phyloP scores from a whole-genome alignment of 441 rosid species.

The Adansonia grandidieri region DNA sequence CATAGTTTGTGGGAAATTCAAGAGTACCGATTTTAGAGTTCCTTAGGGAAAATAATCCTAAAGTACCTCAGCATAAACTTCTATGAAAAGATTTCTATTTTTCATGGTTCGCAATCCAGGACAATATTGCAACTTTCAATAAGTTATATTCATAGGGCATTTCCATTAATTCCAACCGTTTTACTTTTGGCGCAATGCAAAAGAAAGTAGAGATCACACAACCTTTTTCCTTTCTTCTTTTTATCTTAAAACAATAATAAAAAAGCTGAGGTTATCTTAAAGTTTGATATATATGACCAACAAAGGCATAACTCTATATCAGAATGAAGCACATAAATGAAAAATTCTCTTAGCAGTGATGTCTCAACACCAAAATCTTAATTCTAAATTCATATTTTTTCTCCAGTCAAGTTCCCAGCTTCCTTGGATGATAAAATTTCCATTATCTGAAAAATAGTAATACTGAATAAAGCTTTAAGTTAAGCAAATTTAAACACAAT shows the following conservation, averaged over 20 bases:
- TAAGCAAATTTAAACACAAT: not conserved
- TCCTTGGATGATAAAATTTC: not conserved
- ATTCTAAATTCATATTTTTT: not conserved
- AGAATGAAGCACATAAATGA: not conserved
- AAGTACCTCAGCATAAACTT: not conserved
- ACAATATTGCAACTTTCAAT: not conserved
- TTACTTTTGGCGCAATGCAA: not conserved
- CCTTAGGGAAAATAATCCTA: not conserved
- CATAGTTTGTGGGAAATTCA: not conserved
- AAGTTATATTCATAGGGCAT: not conserved
- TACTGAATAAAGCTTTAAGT: not conserved
- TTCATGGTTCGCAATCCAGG: not conserved
- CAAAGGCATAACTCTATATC: not conserved
- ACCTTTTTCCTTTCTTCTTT: not conserved
- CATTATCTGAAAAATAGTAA: not conserved
- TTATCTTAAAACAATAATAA: not conserved
- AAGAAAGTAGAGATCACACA: not conserved
- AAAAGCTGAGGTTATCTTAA: not conserved
- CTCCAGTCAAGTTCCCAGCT: not conserved
- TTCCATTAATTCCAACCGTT: not conserved
- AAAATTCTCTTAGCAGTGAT: not conserved
- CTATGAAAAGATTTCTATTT: not conserved
- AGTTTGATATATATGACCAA: not conserved
- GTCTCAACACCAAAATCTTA: not conserved
- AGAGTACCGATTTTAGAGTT: not conserved